These are phyloP conservation scores for Starmerella sp. DNA, from an alignment of 805 yeast species.

Conservation along the genomic window DNA sequence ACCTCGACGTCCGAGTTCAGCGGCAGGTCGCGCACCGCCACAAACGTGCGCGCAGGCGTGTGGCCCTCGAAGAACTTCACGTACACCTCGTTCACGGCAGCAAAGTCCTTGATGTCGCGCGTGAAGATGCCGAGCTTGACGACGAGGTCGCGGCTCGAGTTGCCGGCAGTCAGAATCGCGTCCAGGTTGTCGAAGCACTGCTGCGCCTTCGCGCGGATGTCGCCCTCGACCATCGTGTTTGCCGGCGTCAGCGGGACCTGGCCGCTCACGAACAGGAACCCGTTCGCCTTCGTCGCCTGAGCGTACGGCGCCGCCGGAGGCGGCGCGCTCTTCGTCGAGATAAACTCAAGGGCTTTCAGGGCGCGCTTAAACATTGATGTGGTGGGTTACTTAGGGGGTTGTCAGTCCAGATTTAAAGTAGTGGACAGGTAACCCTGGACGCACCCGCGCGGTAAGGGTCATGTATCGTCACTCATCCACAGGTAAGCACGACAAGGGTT, in stretches of 20 bases:
- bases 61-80: conserved; percentile 34
- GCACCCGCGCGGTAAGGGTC: no score
- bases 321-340: conserved; percentile 60
- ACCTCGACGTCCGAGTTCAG: conserved; percentile 78
- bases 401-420: background rate
- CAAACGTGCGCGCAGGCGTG: conserved; percentile 91
- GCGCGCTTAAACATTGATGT: conserved; percentile 18
- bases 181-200: conserved; percentile 34
- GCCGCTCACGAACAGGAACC: conserved; percentile 85
- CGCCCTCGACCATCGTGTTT: conserved; percentile 70
- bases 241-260: conserved; percentile 83
- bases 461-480: no score
- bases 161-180: conserved; percentile 70
- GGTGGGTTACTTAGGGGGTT: background rate
- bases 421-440: no score
- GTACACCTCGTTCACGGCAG: conserved; percentile 76
- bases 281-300: conserved; percentile 86
- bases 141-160: conserved; percentile 70
- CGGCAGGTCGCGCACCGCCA: conserved; percentile 86
- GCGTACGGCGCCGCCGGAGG: conserved; percentile 96
- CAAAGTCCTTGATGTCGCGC: conserved; percentile 81
- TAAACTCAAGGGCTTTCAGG: conserved; percentile 15
- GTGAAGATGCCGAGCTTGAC: conserved; percentile 84
- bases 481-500: no score
- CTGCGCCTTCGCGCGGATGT: conserved; percentile 37